phyloP scores from a whole-genome alignment of 768 basidiomycete genomes.

The Piloderma croceum region DNA sequence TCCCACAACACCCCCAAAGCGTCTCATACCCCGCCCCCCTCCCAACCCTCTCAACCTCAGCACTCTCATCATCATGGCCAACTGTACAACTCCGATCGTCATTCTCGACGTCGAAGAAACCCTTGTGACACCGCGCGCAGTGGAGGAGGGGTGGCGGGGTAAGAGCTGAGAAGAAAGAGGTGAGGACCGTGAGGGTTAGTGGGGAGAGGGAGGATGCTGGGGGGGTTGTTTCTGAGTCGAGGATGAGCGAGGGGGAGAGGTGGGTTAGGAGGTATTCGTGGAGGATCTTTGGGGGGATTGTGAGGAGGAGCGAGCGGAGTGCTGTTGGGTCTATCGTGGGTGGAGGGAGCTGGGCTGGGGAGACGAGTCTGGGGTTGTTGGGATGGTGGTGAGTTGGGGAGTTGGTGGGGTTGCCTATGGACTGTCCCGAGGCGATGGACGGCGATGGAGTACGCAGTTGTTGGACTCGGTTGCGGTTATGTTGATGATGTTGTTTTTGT shows the following conservation, averaged over 20 bases:
- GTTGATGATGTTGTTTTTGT: constrained; percentile 6
- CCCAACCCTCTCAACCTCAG: constrained; percentile 58
- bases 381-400: constrained; percentile 25
- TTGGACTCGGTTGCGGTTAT: constrained; percentile 4
- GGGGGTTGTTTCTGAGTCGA: constrained; percentile 1
- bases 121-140: constrained; percentile 70
- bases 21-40: constrained; percentile 40
- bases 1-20: constrained; percentile 69
- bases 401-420: constrained; percentile 9
- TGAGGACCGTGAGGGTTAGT: constrained; percentile 40
- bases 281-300: constrained; percentile 62
- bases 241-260: constrained; percentile 32
- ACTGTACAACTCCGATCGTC: constrained; percentile 63
- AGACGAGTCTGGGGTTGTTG: constrained; percentile 34
- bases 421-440: constrained; percentile 33
- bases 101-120: constrained; percentile 69
- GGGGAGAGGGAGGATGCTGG: constrained; percentile 29
- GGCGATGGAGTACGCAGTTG: constrained; percentile 54
- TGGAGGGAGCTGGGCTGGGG: constrained; percentile 30
- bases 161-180: constrained; percentile 56
- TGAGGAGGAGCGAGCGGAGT: constrained; percentile 47
- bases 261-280: constrained; percentile 56
- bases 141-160: constrained; percentile 64
- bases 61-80: constrained; percentile 77
- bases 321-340: constrained; percentile 34